Evolutionary conservation across 768 basidiomycete species (phyloP), one percentile per base, ranked within the genome.

Genomic region (Trametes villosa): DNA sequence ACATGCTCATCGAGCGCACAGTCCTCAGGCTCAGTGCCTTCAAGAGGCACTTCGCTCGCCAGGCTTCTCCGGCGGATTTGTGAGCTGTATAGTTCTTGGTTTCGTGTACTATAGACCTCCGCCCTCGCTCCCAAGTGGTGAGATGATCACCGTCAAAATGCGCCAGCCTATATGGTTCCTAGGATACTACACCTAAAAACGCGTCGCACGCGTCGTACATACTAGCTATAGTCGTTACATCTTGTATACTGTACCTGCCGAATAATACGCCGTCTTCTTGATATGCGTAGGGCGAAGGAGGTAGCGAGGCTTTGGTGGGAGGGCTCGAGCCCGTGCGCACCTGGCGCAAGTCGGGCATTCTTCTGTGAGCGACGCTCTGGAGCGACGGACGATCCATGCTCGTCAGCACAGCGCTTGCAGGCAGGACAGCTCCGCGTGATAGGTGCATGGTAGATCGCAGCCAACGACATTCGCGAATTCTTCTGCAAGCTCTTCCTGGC

Each of bases 401-500:
- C 33, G 34, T 29, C 34, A 20, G 50, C 26, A 7, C 24, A 17
- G 27, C 17, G n/a, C 48, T 45, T 46, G 33, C 22, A 34, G 18
- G n/a, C 30, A 29, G 26, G 24, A 22, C 20, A 11, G 9, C 20
- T 20, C 22, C 29, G 53, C 58, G 50, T 46, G 58, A 2, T 13
- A 3, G 13, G 30, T 24, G 42, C 50, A 59, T 45, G 50, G 9
- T 9, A 26, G 58, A 52, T 45, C 58, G 50, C 50, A 59, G 50
- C 33, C 26, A 34, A 22, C 15, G 26, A 40, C 18, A 42, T 33
- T 29, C 41, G n/a, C 6, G 44, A 4, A 26, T 15, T 24, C n/a
- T 6, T 12, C 29, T 17, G 13, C 17, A 31, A 7, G 47, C 24
- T 12, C 47, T 33, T 48, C 47, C 17, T 17, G 29, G 30, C 30